phyloP scores from a whole-genome alignment of 2,329 filamentous ascomycete genomes.

The Macroventuria anomochaeta region DNA sequence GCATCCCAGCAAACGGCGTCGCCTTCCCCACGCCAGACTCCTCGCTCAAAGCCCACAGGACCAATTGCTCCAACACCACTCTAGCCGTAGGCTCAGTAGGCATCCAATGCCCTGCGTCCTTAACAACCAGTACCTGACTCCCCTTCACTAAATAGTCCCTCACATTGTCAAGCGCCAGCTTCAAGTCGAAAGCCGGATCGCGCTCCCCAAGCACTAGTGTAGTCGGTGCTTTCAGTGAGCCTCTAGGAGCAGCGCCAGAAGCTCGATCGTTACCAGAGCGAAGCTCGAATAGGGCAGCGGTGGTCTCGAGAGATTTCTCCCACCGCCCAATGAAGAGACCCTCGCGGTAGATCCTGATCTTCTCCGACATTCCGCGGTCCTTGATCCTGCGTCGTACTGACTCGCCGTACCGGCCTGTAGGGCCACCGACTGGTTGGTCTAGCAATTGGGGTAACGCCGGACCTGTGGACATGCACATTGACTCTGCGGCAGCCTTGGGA shows the following conservation, averaged over 20 bases:
- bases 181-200: conserved; percentile 59
- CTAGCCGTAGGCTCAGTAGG: conserved; percentile 56
- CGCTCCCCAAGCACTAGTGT: conserved; percentile 62
- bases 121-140: conserved; percentile 59
- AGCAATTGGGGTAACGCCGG: conserved; percentile 56
- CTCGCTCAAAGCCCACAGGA: conserved; percentile 42
- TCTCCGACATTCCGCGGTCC: conserved; percentile 58
- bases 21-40: conserved; percentile 20
- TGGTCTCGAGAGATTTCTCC: conserved; percentile 60
- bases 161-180: conserved; percentile 60
- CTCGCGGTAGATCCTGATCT: conserved; percentile 62
- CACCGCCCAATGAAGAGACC: conserved; percentile 54
- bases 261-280: conserved; percentile 20
- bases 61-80: conserved; percentile 51
- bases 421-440: conserved; percentile 13
- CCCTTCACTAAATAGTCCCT: conserved; percentile 57
- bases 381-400: conserved; percentile 50
- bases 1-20: conserved; percentile 30
- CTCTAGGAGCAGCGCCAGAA: conserved; percentile 45
- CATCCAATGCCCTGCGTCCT: conserved; percentile 60
- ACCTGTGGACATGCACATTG: conserved; percentile 60
- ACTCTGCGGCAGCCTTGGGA: conserved; percentile 49
- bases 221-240: conserved; percentile 58
- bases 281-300: conserved; percentile 57
- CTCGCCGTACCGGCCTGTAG: conserved; percentile 39